Evolutionary conservation across 805 yeast genomes (phyloP).

Genomic region (Starmerella lactis-condensi): DNA sequence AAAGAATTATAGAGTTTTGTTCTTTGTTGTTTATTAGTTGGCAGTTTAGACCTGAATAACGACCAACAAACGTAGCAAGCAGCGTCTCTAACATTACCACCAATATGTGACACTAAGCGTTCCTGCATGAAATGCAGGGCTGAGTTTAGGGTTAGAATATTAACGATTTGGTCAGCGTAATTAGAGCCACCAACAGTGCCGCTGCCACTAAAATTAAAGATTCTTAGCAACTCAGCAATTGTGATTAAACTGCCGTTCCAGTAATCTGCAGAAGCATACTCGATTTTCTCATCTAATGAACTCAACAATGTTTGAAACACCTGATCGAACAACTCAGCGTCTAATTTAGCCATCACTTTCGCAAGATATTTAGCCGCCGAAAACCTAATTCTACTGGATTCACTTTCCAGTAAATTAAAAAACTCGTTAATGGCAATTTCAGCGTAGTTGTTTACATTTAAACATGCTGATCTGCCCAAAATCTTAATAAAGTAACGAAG

Average conservation of each 20-base stretch:
- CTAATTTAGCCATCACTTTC: constrained; percentile 25
- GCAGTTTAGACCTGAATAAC: constrained; percentile 29
- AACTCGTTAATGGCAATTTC: constrained; percentile 33
- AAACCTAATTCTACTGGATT: constrained; percentile 42
- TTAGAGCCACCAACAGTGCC: no score
- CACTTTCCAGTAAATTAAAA: constrained; percentile 28
- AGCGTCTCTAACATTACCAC: constrained; percentile 63
- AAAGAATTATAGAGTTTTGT: constrained; percentile 21
- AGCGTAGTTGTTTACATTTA: constrained; percentile 20
- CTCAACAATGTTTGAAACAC: constrained; percentile 21
- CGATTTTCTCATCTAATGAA: constrained; percentile 12
- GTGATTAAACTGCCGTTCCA: constrained; percentile 44
- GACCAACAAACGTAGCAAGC: constrained; percentile 80
- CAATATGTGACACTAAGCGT: constrained; percentile 33
- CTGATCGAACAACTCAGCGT: constrained; percentile 19
- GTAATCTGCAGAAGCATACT: constrained; percentile 9
- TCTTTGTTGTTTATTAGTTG: no score
- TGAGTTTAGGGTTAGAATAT: no score
- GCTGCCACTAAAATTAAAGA: no score
- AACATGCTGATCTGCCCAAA: constrained; percentile 26
- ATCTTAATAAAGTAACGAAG: constrained; percentile 18
- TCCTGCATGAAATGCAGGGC: constrained; percentile 43
- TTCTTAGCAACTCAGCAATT: constrained; percentile 32
- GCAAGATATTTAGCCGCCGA: constrained; percentile 49
- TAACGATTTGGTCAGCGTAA: no score